Conservation (phyloP, 768 basidiomycete genomes). For the Rhizopogon vesiculosus region DNA sequence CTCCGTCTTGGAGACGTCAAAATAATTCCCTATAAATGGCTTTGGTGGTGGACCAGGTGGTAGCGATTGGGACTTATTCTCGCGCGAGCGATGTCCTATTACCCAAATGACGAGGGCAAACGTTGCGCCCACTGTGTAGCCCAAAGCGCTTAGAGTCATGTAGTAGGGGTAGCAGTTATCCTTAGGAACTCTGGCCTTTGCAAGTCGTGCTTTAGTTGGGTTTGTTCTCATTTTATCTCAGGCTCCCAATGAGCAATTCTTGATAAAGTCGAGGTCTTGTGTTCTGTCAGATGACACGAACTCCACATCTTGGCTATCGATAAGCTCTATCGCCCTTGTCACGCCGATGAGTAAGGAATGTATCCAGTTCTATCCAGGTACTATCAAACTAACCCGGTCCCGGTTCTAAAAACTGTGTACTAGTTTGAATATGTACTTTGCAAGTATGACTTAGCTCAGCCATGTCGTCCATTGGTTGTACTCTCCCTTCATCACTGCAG, state of each 20-base stretch:
- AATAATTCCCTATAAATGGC: conserved; percentile 22
- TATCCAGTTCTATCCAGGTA: not conserved
- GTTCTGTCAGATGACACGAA: not conserved
- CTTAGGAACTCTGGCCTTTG: not conserved
- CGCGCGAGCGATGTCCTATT: not conserved
- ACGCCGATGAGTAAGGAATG: too few relatives aligned
- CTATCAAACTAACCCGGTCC: not conserved
- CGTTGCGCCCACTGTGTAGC: not conserved
- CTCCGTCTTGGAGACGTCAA: conserved; percentile 14
- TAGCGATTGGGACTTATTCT: conserved; percentile 6
- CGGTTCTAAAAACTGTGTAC: not conserved
- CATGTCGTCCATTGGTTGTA: conserved; percentile 44
- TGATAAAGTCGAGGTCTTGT: not conserved
- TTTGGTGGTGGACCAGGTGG: conserved; percentile 24
- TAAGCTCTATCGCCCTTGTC: not conserved
- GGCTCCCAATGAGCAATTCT: not conserved
- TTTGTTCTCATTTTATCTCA: not conserved
- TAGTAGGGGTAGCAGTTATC: not conserved
- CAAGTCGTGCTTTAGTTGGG: not conserved
- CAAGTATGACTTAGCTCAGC: conserved; percentile 31
- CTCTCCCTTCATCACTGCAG: conserved; percentile 40
- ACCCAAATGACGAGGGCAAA: not conserved
- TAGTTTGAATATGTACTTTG: not conserved
- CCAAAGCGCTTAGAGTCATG: not conserved
- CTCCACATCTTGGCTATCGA: not conserved